Percentiles rank a stretch among this genome's conserved stretches.
Evolutionary conservation across 148 eudicot species (phyloP).

Genomic region (Chenopodium quinoa): DNA sequence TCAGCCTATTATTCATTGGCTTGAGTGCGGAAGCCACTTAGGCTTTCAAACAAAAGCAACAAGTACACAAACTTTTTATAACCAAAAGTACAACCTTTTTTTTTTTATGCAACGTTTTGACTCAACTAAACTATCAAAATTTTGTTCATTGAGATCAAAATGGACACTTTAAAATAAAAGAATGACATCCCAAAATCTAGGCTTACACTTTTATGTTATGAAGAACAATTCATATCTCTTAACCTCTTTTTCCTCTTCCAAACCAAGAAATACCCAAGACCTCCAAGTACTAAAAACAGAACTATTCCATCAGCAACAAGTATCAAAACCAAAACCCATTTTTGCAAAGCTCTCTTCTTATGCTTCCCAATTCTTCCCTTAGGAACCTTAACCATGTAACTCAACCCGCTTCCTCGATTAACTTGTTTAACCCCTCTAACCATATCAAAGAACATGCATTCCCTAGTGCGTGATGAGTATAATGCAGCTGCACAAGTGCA

Average conservation of each 20-base stretch:
- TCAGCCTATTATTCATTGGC: too few species aligned
- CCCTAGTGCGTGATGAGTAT: constrained; percentile 26
- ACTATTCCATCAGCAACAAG: constrained; percentile 68
- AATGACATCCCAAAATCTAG: neutral
- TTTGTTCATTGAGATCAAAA: neutral
- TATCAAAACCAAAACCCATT: constrained; percentile 68
- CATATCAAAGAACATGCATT: constrained; percentile 55
- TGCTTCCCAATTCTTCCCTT: constrained; percentile 36
- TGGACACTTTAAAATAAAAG: neutral
- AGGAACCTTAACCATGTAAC: constrained; percentile 69
- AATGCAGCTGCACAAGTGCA: constrained; percentile 70
- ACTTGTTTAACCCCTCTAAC: constrained; percentile 66
- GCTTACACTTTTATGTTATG: neutral
- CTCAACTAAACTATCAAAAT: neutral
- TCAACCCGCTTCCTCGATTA: constrained; percentile 28
- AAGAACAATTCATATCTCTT: constrained; percentile 19
- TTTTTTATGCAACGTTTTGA: neutral
- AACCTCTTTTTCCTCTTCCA: constrained; percentile 53
- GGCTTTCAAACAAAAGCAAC: neutral
- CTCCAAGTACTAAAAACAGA: constrained; percentile 53
- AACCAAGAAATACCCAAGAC: constrained; percentile 54
- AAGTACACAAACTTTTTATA: neutral
- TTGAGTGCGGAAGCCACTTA: too few species aligned
- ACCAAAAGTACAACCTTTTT: neutral
- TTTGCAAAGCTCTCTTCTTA: constrained; percentile 45